These are phyloP conservation scores for Mortierella sp. DNA, from an alignment of 371 early-diverging fungal genomes.

Conservation along the genomic window DNA sequence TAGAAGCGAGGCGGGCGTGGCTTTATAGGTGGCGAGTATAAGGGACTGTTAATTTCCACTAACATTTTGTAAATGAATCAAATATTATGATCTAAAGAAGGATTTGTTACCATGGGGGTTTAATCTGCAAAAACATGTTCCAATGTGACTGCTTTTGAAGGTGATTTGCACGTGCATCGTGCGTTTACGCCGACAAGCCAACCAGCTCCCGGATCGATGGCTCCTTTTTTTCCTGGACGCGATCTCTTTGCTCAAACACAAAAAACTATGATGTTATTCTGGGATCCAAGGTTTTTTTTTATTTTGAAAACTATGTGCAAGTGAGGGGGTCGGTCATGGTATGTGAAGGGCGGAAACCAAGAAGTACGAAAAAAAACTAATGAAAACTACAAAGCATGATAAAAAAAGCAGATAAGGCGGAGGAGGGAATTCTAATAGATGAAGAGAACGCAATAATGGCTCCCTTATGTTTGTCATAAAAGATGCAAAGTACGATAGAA, in stretches of 20 bases:
- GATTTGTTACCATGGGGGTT: neutral
- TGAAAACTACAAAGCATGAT: constrained; percentile 10
- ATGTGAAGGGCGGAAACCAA: constrained; percentile 4
- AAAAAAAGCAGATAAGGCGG: neutral
- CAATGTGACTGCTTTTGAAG: too few relatives aligned
- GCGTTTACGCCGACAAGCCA: neutral
- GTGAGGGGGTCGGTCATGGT: neutral
- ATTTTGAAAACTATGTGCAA: constrained; percentile 7
- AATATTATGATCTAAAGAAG: too few relatives aligned
- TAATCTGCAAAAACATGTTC: neutral
- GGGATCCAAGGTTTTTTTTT: constrained; percentile 9
- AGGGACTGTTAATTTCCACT: too few relatives aligned
- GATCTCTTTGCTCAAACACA: neutral
- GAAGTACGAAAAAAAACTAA: neutral
- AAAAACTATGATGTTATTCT: neutral
- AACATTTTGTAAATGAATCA: too few relatives aligned
- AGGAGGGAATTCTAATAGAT: constrained; percentile 1
- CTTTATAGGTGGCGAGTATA: too few relatives aligned
- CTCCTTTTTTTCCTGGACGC: neutral
- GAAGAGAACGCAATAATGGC: neutral
- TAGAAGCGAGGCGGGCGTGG: too few relatives aligned
- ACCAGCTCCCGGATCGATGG: neutral
- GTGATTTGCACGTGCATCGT: neutral
- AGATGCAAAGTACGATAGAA: neutral
- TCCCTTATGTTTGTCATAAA: neutral